Conservation (phyloP, 2,329 filamentous ascomycete genomes). For the Lachnellula cervina region DNA sequence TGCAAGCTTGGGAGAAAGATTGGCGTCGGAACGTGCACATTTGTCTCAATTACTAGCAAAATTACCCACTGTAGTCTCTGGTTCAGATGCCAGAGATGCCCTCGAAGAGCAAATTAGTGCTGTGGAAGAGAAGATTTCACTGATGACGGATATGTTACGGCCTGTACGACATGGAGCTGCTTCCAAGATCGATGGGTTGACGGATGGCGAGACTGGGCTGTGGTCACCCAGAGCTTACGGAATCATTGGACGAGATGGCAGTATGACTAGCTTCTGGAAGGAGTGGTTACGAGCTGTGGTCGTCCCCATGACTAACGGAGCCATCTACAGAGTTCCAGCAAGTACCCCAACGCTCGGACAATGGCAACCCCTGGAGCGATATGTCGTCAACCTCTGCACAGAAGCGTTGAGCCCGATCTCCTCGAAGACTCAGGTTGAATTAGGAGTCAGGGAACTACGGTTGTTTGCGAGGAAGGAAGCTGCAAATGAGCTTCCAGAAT, state of each 20-base stretch:
- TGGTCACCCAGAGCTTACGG: slow-evolving; percentile 96
- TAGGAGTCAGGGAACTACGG: slow-evolving; percentile 82
- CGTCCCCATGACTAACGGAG: slow-evolving; percentile 93
- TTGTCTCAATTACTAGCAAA: slow-evolving; percentile 82
- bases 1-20: slow-evolving; percentile 80
- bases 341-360: slow-evolving; percentile 87
- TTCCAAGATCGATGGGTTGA: slow-evolving; percentile 94
- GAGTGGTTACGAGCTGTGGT: slow-evolving; percentile 92
- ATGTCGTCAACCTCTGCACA: slow-evolving; percentile 93
- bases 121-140: slow-evolving; percentile 91
- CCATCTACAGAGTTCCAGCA: slow-evolving; percentile 73
- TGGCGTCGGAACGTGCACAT: slow-evolving; percentile 83
- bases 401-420: slow-evolving; percentile 89
- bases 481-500: slow-evolving; percentile 85
- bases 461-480: slow-evolving; percentile 93
- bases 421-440: slow-evolving; percentile 92
- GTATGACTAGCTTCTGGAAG: slow-evolving; percentile 91
- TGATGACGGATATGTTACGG: slow-evolving; percentile 94
- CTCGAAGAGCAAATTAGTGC: slow-evolving; percentile 92
- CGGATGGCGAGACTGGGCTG: slow-evolving; percentile 88
- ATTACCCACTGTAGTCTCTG: slow-evolving; percentile 74
- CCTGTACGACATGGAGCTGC: slow-evolving; percentile 91
- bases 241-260: slow-evolving; percentile 78
- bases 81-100: slow-evolving; percentile 72
- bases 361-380: slow-evolving; percentile 95